Evolutionary conservation across 371 early-diverging fungal genomes (phyloP).

Genomic region (Mortierella sp.): DNA sequence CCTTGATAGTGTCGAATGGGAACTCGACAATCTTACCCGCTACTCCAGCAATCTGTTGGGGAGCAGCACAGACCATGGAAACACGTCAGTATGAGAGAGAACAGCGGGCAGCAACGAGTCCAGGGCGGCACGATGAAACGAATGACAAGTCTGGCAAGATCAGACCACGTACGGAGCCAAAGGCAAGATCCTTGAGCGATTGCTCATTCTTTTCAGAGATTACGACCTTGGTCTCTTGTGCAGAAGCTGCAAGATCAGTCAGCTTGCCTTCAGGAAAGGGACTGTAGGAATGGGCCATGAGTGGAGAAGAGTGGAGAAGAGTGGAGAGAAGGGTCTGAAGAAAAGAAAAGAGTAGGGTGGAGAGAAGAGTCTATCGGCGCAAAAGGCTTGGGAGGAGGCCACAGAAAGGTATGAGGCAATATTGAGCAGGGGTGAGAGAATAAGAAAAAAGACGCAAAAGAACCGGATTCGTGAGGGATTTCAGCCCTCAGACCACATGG

Average conservation of each 20-base stretch:
- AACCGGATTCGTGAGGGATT: conserved; percentile 1
- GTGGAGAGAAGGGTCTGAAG: neutral
- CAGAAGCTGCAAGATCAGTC: conserved; percentile 40
- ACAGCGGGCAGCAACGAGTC: neutral
- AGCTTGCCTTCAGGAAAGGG: conserved; percentile 45
- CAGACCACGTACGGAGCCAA: conserved; percentile 52
- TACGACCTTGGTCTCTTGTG: conserved; percentile 46
- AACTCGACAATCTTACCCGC: conserved; percentile 94
- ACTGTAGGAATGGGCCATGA: conserved; percentile 54
- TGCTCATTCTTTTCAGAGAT: conserved; percentile 53
- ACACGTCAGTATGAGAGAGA: neutral
- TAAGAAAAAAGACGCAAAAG: conserved; percentile 22
- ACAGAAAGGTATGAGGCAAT: conserved; percentile 32
- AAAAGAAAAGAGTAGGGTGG: neutral
- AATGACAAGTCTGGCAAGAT: neutral
- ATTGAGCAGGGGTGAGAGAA: conserved; percentile 1
- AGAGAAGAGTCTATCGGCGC: neutral
- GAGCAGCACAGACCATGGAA: neutral
- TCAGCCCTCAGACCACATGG: conserved; percentile 53
- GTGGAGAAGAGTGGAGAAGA: neutral
- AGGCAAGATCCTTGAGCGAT: conserved; percentile 53
- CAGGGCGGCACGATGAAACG: neutral
- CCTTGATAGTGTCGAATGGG: conserved; percentile 98
- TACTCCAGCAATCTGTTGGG: conserved; percentile 81
- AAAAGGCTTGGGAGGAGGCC: neutral